These are phyloP conservation scores for Aspergillus nidulans DNA, from an alignment of 495 filamentous ascomycete genomes.

Conservation along the genomic window DNA sequence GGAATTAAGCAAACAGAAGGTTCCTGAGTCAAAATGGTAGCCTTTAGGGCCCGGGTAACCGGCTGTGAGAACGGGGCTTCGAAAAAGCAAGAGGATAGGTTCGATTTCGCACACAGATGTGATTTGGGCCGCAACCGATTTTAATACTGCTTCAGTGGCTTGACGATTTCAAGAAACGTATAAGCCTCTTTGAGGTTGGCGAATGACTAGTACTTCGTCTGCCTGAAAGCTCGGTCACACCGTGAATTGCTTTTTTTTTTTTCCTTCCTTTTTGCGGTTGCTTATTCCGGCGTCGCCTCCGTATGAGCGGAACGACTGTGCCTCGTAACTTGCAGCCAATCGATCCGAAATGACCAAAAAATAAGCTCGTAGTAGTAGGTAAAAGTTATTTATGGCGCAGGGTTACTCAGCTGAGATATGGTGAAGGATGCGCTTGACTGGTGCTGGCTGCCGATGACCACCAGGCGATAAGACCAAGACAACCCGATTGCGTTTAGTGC, in stretches of 20 bases:
- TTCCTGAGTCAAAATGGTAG: not conserved
- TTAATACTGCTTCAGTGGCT: not conserved
- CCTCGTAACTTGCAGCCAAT: conserved; percentile 16
- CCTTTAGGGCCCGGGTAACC: not conserved
- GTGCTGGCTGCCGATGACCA: conserved; percentile 5
- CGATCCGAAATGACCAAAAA: conserved; percentile 1
- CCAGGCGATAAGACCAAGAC: conserved; percentile 8
- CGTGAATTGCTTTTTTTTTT: conserved; percentile 2
- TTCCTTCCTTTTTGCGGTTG: too few relatives aligned
- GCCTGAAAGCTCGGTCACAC: conserved; percentile 4
- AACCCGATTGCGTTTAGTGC: conserved; percentile 24
- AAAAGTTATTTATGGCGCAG: conserved; percentile 2
- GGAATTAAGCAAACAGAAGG: conserved; percentile 7
- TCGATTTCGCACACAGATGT: conserved; percentile 7
- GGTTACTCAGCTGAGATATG: conserved; percentile 15
- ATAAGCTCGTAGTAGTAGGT: conserved; percentile 8
- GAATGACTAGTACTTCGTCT: conserved; percentile 7
- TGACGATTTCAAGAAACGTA: conserved; percentile 1
- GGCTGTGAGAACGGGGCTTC: conserved; percentile 1
- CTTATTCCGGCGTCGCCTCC: conserved; percentile 2
- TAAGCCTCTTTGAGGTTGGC: conserved; percentile 1
- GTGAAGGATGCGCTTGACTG: conserved; percentile 6
- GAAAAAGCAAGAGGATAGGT: not conserved
- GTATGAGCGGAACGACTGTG: conserved; percentile 10
- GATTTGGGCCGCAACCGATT: not conserved